Evolutionary conservation across 129 eudicot genomes (phyloP), one percentile per base, ranked within the genome.

Genomic region (Erigeron canadensis): DNA sequence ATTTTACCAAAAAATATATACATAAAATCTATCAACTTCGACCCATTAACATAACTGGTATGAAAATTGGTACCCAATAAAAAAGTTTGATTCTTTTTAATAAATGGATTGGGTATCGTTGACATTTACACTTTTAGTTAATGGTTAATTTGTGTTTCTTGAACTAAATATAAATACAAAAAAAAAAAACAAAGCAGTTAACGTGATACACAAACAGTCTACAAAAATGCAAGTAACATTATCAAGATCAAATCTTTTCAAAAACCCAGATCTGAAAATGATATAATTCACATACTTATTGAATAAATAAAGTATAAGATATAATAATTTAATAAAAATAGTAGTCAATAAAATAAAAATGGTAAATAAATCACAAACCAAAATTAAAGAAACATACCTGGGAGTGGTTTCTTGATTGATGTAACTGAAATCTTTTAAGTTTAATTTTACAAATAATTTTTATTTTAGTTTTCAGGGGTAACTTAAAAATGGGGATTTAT

Each of bases 191-290:
- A 13, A 46, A 72, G 17, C 47, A 28, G 19, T 58, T 58, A 43
- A 45, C 16, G 61, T 28, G 50, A 28, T 28, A 28, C 3, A 12
- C 47, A 18, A 64, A 5, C 55, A 58, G 13, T 39, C 47, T 40
- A 68, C 38, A 21, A 40, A 5, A 68, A 68, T 59, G 80, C 75
- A 61, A 68, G 42, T 61, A 44, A 3, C n/a, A 15, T 50, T 61
- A 46, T 48, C 12, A 47, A 47, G 43, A 68, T 47, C 75, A 13
- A 50, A 76, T 59, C 42, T 69, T 75, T 3, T 7, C 11, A 18
- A 64, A 64, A 71, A 19, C 53, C 50, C 17, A 78, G 82, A 78
- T 78, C 82, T 59, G 53, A 15, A 70, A 71, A 61, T 43, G 68
- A 6, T 22, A 28, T 10, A 59, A 58, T 70, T 62, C 65, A 53